Conservation (phyloP, 1,139 yeast species). For the Sugiyamaella neomexicana region DNA sequence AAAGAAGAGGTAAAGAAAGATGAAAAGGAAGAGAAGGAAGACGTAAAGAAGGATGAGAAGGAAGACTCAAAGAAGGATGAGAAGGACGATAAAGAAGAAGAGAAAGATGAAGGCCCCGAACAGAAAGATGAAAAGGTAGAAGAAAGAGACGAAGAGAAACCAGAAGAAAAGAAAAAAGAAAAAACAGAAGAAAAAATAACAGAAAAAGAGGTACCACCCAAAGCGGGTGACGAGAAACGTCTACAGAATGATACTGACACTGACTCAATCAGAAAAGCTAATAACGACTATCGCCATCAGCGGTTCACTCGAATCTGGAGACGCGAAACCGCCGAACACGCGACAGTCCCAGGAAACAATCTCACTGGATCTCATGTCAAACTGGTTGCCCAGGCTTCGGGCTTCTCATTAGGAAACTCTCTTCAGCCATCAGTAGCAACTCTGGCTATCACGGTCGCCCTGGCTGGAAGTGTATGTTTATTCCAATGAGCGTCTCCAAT, state of each 20-base stretch:
- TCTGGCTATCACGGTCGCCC: constrained; percentile 3
- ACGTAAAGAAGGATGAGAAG: too few species aligned
- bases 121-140: neutral
- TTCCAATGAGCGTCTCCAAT: neutral
- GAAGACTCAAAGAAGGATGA: too few species aligned
- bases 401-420: neutral
- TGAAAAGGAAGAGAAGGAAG: too few species aligned
- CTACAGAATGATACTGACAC: too few species aligned
- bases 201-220: too few species aligned
- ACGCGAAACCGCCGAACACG: neutral
- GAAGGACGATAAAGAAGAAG: too few species aligned
- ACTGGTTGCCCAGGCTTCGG: neutral
- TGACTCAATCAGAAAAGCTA: too few species aligned
- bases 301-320: neutral
- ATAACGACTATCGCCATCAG: neutral
- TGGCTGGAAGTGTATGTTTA: neutral
- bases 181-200: too few species aligned
- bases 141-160: too few species aligned
- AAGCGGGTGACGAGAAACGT: too few species aligned
- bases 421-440: constrained; percentile 9
- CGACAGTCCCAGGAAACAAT: neutral
- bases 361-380: neutral
- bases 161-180: too few species aligned
- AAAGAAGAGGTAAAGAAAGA: too few species aligned
- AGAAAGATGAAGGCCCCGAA: neutral